These are phyloP conservation scores for Hanseniaspora singularis DNA, from an alignment of 805 yeast species.

Conservation along the genomic window DNA sequence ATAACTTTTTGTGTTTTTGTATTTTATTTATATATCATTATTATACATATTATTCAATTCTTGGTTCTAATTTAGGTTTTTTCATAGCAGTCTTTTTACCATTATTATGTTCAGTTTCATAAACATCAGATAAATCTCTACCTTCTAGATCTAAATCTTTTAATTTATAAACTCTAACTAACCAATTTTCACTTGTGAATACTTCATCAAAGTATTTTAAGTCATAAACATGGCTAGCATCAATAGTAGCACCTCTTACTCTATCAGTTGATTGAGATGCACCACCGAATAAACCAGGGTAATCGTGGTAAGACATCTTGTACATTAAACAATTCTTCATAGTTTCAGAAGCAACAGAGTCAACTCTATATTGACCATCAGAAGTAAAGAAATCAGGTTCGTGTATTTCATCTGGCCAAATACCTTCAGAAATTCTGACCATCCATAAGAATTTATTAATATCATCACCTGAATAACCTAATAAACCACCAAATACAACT, in stretches of 20 bases:
- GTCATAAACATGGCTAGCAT: constrained; percentile 37
- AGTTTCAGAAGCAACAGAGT: constrained; percentile 63
- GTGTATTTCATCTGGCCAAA: constrained; percentile 96
- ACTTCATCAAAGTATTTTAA: constrained; percentile 83
- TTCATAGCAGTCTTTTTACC: constrained; percentile 34
- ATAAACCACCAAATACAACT: constrained; percentile 83
- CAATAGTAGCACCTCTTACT: constrained; percentile 74
- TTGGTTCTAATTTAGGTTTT: constrained; percentile 44
- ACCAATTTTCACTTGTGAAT: constrained; percentile 91
- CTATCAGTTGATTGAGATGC: constrained; percentile 59
- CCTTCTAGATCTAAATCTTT: constrained; percentile 82
- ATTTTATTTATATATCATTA: background rate
- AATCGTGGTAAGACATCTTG: constrained; percentile 85
- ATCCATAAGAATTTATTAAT: constrained; percentile 95
- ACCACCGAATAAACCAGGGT: constrained; percentile 51
- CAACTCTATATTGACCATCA: constrained; percentile 80
- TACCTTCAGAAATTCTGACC: constrained; percentile 97
- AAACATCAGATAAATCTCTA: constrained; percentile 53
- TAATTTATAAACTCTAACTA: constrained; percentile 85
- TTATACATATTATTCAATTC: constrained; percentile 22
- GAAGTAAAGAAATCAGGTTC: constrained; percentile 77
- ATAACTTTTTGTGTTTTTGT: too few relatives aligned
- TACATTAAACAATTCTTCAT: constrained; percentile 89
- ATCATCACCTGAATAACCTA: constrained; percentile 94
- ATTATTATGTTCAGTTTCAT: constrained; percentile 37